phyloP scores from a whole-genome alignment of 805 yeast species.

The Priceomyces haplophilus region DNA sequence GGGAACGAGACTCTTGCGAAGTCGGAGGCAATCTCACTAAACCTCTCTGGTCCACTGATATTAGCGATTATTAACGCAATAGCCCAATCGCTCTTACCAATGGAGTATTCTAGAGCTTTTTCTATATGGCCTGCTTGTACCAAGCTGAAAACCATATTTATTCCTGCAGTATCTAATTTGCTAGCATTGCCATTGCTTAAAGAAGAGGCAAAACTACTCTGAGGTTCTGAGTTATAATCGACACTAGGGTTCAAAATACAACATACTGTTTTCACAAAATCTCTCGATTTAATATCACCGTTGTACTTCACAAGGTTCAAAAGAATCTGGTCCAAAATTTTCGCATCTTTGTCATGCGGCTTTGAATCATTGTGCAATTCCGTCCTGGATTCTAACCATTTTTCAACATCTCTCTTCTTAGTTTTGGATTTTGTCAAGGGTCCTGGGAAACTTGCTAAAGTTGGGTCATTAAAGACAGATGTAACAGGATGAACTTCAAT shows the following conservation, averaged over 20 bases:
- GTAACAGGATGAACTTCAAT: constrained; percentile 33
- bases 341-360: constrained; percentile 18
- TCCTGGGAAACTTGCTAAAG: constrained; percentile 53
- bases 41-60: constrained; percentile 58
- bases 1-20: constrained; percentile 50
- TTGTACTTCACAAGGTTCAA: constrained; percentile 25
- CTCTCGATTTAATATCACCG: constrained; percentile 26
- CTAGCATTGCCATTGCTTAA: constrained; percentile 33
- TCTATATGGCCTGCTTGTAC: constrained; percentile 63
- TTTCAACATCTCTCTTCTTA: constrained; percentile 63
- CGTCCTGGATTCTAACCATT: constrained; percentile 46
- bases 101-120: constrained; percentile 60
- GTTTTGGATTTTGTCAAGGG: constrained; percentile 60
- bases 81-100: constrained; percentile 69
- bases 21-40: constrained; percentile 55
- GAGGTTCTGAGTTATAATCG: constrained; percentile 21
- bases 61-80: constrained; percentile 71
- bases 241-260: constrained; percentile 42
- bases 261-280: constrained; percentile 32
- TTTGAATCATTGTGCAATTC: constrained; percentile 10
- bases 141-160: constrained; percentile 30
- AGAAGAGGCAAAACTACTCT: constrained; percentile 10
- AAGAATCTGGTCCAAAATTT: constrained; percentile 32
- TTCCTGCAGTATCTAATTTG: constrained; percentile 38
- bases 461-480: constrained; percentile 19